Percentiles rank a stretch among this genome's conserved stretches.
phyloP scores from a whole-genome alignment of 495 filamentous ascomycete genomes.

The Bacidia rubella region DNA sequence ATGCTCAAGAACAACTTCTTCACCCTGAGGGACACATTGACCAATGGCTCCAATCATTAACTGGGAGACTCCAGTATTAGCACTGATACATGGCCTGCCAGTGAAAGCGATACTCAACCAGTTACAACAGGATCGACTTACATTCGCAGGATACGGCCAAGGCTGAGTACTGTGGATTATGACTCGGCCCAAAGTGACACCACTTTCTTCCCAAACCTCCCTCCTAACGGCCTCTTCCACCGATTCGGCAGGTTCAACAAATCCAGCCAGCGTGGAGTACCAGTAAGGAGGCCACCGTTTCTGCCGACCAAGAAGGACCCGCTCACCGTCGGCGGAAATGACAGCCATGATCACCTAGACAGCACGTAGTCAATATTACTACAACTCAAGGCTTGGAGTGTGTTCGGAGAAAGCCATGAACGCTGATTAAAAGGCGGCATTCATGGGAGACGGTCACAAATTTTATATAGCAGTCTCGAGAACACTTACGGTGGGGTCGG shows the following conservation, averaged over 20 bases:
- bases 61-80: background rate
- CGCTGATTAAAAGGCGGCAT: no score
- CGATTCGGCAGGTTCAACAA: constrained; percentile 87
- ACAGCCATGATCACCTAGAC: constrained; percentile 62
- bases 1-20: constrained; percentile 68
- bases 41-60: constrained; percentile 91
- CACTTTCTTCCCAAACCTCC: constrained; percentile 93
- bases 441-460: no score
- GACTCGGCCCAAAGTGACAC: constrained; percentile 72
- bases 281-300: constrained; percentile 71
- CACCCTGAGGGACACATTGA: constrained; percentile 66
- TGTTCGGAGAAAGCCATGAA: no score
- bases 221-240: constrained; percentile 90
- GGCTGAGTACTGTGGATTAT: constrained; percentile 89
- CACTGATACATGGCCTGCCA: background rate
- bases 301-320: constrained; percentile 71
- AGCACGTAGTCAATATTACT: no score
- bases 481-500: constrained; percentile 54
- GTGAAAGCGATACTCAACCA: background rate
- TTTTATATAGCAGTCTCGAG: background rate
- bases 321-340: constrained; percentile 56
- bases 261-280: constrained; percentile 87
- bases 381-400: no score
- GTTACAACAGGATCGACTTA: background rate
- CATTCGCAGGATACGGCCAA: constrained; percentile 74